These are phyloP conservation scores for Rauvolfia tetraphylla DNA, from an alignment of 257 asterid genomes.

Conservation along the genomic window DNA sequence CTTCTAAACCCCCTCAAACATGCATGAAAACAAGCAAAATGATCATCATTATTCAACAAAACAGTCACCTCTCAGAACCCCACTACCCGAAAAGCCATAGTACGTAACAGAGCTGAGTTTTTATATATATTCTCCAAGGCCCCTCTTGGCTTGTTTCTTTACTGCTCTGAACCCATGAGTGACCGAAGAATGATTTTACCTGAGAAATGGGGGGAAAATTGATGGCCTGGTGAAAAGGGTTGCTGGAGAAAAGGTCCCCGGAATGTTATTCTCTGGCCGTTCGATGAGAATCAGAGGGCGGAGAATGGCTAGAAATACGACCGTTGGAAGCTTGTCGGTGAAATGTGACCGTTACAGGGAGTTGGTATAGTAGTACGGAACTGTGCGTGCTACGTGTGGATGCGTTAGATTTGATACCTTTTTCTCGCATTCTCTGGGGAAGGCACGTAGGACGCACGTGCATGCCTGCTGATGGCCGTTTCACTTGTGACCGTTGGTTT, in stretches of 20 bases:
- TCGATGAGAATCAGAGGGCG: constrained; percentile 52
- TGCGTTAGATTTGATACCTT: constrained; percentile 7
- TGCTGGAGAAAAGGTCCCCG: constrained; percentile 15
- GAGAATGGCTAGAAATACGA: constrained; percentile 40
- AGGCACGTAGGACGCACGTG: constrained; percentile 62
- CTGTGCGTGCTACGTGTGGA: constrained; percentile 6
- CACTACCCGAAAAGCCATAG: constrained; percentile 64
- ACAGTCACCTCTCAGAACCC: constrained; percentile 39
- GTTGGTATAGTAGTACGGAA: constrained; percentile 39
- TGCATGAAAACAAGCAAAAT: constrained; percentile 30
- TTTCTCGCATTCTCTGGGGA: constrained; percentile 15
- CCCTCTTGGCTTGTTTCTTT: constrained; percentile 15
- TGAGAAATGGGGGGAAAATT: constrained; percentile 10
- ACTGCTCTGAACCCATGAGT: constrained; percentile 10
- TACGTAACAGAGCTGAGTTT: constrained; percentile 33
- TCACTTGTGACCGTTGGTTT: constrained; percentile 22
- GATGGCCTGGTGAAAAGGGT: constrained; percentile 27
- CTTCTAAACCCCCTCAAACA: constrained; percentile 21
- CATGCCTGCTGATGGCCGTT: constrained; percentile 29
- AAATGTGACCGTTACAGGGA: constrained; percentile 72
- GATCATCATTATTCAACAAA: constrained; percentile 22
- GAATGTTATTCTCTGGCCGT: constrained; percentile 35
- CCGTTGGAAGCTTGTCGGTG: constrained; percentile 75
- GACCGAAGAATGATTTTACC: constrained; percentile 15
- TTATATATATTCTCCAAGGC: constrained; percentile 36